Evolutionary conservation across 306 rosid species (phyloP).

Genomic region (Ammopiptanthus mongolicus): DNA sequence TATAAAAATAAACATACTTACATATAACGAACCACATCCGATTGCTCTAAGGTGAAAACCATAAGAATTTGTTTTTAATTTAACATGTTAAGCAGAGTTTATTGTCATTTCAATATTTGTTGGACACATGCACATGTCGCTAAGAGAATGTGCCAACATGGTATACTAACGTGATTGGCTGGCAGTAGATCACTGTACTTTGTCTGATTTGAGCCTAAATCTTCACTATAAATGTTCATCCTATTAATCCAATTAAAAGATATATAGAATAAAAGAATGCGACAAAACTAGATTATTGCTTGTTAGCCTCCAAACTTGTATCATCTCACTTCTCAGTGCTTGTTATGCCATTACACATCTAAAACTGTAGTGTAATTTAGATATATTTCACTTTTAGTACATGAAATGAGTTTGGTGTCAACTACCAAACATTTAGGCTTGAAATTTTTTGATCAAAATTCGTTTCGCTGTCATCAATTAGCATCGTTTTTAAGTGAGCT

Average conservation of each 20-base stretch:
- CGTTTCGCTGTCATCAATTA: background rate
- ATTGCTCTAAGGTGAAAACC: too few species aligned
- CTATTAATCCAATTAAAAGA: background rate
- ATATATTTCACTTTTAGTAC: background rate
- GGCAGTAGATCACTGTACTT: slow-evolving; percentile 13
- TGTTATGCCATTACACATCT: background rate
- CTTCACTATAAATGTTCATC: slow-evolving; percentile 1
- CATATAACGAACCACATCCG: too few species aligned
- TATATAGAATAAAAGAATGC: background rate
- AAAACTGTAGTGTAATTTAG: slow-evolving; percentile 15
- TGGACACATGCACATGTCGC: slow-evolving; percentile 28
- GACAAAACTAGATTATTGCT: background rate
- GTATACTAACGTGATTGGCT: background rate
- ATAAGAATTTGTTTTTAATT: too few species aligned
- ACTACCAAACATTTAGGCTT: background rate
- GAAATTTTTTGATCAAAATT: background rate
- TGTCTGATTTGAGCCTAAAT: slow-evolving; percentile 1
- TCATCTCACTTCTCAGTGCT: slow-evolving; percentile 5
- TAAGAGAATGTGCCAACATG: background rate
- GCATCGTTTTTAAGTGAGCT: background rate
- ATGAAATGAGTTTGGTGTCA: background rate
- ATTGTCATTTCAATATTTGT: background rate
- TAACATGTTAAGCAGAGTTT: too few species aligned
- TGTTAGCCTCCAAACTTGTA: background rate
- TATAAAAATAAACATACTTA: too few species aligned